Conservation (phyloP, 371 early-diverging fungal species). For the Cokeromyces recurvatus region DNA sequence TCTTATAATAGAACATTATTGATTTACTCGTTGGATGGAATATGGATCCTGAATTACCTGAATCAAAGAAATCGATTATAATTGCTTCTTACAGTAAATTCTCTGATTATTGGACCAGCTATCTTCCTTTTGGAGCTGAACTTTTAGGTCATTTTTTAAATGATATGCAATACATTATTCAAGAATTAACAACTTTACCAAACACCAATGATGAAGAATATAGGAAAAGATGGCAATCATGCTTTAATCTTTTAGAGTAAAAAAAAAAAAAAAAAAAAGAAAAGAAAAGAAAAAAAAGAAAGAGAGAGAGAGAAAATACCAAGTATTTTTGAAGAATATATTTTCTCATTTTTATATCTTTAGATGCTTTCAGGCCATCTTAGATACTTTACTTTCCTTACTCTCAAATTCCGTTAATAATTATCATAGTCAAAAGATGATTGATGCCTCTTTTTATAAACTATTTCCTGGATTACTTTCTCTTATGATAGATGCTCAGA, state of each 20-base stretch:
- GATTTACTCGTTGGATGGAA: conserved; percentile 70
- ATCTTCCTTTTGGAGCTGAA: conserved; percentile 37
- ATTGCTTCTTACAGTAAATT: conserved; percentile 18
- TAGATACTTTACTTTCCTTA: conserved; percentile 10
- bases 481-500: conserved; percentile 11
- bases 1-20: conserved; percentile 51
- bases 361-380: conserved; percentile 17
- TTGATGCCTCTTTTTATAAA: conserved; percentile 13
- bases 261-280: background rate
- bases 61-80: conserved; percentile 19
- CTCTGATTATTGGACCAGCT: conserved; percentile 18
- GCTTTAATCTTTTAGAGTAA: conserved; percentile 24
- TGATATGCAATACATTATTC: conserved; percentile 20
- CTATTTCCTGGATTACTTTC: conserved; percentile 20
- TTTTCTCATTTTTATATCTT: background rate
- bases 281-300: no score
- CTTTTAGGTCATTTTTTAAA: conserved; percentile 49
- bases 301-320: no score
- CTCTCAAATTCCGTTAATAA: background rate
- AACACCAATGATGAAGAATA: background rate
- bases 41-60: conserved; percentile 47
- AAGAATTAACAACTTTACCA: no score
- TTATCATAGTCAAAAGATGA: background rate
- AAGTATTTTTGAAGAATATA: background rate
- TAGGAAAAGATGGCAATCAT: conserved; percentile 15